Percentiles rank a stretch among this genome's conserved stretches.
Conservation (phyloP, 2,329 filamentous ascomycete species). For the Trichoderma atroviride region DNA sequence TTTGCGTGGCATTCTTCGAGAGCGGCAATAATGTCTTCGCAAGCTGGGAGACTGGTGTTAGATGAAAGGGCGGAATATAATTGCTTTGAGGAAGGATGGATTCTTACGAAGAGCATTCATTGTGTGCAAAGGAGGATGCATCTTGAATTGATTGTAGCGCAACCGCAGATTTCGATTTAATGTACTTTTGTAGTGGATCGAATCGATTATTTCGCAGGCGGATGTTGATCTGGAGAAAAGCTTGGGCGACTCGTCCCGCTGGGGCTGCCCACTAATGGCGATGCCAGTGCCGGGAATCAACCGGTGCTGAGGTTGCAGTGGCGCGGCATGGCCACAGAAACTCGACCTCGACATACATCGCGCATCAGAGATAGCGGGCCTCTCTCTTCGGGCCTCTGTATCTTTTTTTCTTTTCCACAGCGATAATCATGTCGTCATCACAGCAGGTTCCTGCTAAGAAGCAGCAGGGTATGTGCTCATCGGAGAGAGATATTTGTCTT, state of each 20-base stretch:
- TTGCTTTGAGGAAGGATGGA: background rate
- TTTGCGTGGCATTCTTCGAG: slow-evolving; percentile 94
- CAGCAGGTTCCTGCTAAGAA: slow-evolving; percentile 62
- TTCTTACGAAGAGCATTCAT: slow-evolving; percentile 80
- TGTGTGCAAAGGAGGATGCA: slow-evolving; percentile 98
- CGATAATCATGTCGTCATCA: slow-evolving; percentile 37
- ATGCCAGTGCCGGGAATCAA: slow-evolving; percentile 25
- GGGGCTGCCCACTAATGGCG: slow-evolving; percentile 9
- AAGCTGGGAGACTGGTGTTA: slow-evolving; percentile 62
- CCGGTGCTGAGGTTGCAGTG: slow-evolving; percentile 1
- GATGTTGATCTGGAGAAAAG: slow-evolving; percentile 29
- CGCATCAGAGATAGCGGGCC: slow-evolving; percentile 10
- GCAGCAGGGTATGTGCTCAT: slow-evolving; percentile 65
- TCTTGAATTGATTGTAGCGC: slow-evolving; percentile 47
- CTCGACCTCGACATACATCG: slow-evolving; percentile 18
- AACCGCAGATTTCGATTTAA: slow-evolving; percentile 1
- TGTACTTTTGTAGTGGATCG: background rate
- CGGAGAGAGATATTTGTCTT: slow-evolving; percentile 18
- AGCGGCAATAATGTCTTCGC: slow-evolving; percentile 89
- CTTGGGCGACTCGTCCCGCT: slow-evolving; percentile 33
- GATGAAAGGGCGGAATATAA: background rate
- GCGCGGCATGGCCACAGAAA: slow-evolving; percentile 3
- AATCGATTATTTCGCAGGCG: background rate
- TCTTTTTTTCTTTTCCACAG: background rate
- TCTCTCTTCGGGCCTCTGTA: background rate